These are phyloP conservation scores for Senecio squalidus DNA, from an alignment of 140 eudicot genomes.

Conservation along the genomic window DNA sequence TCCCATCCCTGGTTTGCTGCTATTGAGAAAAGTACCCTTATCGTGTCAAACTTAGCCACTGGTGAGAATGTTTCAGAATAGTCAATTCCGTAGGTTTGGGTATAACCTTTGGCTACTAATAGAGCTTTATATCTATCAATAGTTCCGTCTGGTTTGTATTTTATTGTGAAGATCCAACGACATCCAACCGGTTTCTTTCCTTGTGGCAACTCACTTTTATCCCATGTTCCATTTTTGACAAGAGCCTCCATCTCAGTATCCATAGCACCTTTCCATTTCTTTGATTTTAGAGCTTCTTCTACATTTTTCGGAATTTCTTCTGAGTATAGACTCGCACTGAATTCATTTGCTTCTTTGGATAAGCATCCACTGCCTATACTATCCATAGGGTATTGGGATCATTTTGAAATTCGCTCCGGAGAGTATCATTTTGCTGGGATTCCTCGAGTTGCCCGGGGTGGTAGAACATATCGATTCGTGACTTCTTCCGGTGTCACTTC, in stretches of 20 bases:
- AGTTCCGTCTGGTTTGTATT: background rate
- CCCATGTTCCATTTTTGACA: background rate
- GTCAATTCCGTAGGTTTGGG: background rate
- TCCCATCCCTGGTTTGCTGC: background rate
- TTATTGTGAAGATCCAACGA: background rate
- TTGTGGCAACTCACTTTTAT: background rate
- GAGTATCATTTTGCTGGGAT: background rate
- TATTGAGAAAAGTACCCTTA: background rate
- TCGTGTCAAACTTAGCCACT: background rate
- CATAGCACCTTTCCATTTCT: background rate
- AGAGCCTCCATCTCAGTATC: background rate
- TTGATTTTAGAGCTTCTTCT: background rate
- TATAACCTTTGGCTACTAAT: slow-evolving; percentile 1
- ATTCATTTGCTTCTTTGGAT: background rate
- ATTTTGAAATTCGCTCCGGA: background rate
- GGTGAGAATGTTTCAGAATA: background rate
- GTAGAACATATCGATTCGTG: background rate
- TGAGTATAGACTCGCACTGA: background rate
- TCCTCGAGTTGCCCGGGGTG: background rate
- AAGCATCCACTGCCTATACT: background rate
- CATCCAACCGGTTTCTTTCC: background rate
- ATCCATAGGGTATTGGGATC: background rate
- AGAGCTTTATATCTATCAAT: background rate
- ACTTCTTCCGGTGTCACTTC: background rate
- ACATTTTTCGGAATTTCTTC: background rate